Evolutionary conservation across 306 rosid genomes (phyloP), one percentile per base, ranked within the genome.

Genomic region (Bauhinia variegata): DNA sequence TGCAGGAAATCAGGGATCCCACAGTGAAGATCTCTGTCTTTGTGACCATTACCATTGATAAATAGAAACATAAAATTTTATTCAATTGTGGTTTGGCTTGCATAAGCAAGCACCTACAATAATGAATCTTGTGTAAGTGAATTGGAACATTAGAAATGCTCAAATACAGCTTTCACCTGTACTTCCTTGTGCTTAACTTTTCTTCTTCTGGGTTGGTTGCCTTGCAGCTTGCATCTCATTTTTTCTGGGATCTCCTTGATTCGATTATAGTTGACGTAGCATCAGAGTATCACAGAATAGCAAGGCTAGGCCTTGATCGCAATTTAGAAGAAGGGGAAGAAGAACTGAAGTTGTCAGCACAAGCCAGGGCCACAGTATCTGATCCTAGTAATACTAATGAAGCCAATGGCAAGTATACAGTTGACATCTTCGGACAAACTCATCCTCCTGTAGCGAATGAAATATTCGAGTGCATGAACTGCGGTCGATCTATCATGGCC

Each of bases 301-400:
- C 97, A 37, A 85, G 80, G 80, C 72, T 95, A 53, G 96, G 95
- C 7, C 99, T 95, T 75, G 99, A 95, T 68, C 87, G 84, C 14
- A 95, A 91, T 80, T 63, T 86, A 79, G 99, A 93, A 60, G 97
- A 89, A 78, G 97, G 88, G 79, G 99, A 95, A 68, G 99, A 88
- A 79, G 99, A 95, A 72, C 33, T 95, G 80, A 90, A 87, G 83
- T 71, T 90, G 63, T 95, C 99, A 61, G 83, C 89, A 46, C 88
- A 88, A 67, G 99, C 99, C 67, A 82, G 99, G 77, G 89, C 65
- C 41, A 86, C 89, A 77, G 88, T 87, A 14, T 96, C 97, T 16
- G 96, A 95, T 85, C 89, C 96, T 53, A 77, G 91, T 73, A 89
- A 88, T 58, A 88, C 79, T 55, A 73, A 77, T 60, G 99, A 95